A percentile compares a stretch with the other conserved stretches of the same genome.
Evolutionary conservation across 176 grass and related monocot genomes (phyloP).

Genomic region (Musa beccarii): DNA sequence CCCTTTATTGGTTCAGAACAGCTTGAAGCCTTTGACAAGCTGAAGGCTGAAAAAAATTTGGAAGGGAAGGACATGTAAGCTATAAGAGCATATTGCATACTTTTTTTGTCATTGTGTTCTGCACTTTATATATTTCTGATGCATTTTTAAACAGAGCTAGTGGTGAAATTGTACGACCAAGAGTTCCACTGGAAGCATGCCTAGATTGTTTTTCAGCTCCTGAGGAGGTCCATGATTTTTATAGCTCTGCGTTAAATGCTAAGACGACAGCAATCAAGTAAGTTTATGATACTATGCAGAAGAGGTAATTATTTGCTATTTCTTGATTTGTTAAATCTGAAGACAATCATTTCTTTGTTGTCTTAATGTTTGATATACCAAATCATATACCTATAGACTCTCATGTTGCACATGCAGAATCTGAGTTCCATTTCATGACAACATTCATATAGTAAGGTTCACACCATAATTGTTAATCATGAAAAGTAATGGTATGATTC

Average conservation of each 20-base stretch:
- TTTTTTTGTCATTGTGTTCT: background rate
- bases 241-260: slow-evolving; percentile 85
- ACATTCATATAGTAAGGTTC: no score
- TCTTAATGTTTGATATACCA: no score
- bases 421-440: no score
- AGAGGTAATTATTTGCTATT: no score
- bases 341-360: no score
- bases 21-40: slow-evolving; percentile 69
- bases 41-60: slow-evolving; percentile 59
- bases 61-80: slow-evolving; percentile 82
- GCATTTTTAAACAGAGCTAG: slow-evolving; percentile 37
- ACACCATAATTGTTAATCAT: no score
- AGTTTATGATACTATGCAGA: background rate
- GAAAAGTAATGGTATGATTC: no score
- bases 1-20: slow-evolving; percentile 37
- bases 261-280: slow-evolving; percentile 95
- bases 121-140: background rate
- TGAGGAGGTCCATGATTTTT: slow-evolving; percentile 78
- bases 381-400: no score
- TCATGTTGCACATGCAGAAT: no score
- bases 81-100: background rate
- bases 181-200: slow-evolving; percentile 86
- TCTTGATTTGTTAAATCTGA: no score
- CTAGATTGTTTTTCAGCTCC: slow-evolving; percentile 68
- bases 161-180: slow-evolving; percentile 80